Percentiles rank a stretch among this genome's conserved stretches.
Evolutionary conservation across 108 stramenopile species (phyloP).

Genomic region (Heterococcus sp.): DNA sequence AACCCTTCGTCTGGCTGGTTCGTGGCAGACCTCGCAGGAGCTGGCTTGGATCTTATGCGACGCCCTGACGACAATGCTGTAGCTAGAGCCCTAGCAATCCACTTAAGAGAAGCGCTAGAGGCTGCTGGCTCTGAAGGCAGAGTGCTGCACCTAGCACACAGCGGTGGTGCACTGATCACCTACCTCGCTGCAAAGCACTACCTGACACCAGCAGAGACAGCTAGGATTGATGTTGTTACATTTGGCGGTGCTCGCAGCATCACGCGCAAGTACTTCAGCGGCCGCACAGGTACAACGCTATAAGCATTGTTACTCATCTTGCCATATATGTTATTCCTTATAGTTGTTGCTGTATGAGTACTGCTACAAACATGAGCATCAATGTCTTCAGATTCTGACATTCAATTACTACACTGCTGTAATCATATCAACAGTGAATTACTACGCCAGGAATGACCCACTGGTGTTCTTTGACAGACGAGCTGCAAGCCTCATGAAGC

Average conservation of each 20-base stretch:
- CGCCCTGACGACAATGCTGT: slow-evolving; percentile 41
- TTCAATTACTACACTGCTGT: background rate
- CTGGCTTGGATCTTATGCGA: slow-evolving; percentile 41
- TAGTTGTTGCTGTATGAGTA: no score
- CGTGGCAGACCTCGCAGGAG: slow-evolving; percentile 46
- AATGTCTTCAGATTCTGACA: no score
- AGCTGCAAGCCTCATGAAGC: slow-evolving; percentile 50
- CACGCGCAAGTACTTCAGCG: slow-evolving; percentile 54
- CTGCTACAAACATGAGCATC: no score
- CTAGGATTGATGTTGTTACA: slow-evolving; percentile 53
- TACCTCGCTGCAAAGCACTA: slow-evolving; percentile 57
- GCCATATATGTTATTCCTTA: no score
- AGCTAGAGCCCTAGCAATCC: slow-evolving; percentile 45
- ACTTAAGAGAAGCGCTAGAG: slow-evolving; percentile 35
- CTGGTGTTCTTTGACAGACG: slow-evolving; percentile 50
- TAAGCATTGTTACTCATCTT: no score
- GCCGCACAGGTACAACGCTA: slow-evolving; percentile 42
- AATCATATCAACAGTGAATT: slow-evolving; percentile 43
- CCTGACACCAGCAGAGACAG: slow-evolving; percentile 40
- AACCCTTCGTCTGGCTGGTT: slow-evolving; percentile 58
- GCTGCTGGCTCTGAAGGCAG: slow-evolving; percentile 44
- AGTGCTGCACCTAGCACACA: slow-evolving; percentile 53
- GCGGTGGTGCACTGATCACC: slow-evolving; percentile 54
- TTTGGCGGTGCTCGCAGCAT: slow-evolving; percentile 54
- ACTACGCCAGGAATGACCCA: slow-evolving; percentile 58